Conservation (phyloP, 345 rosid species). For the Linum trigynum region DNA sequence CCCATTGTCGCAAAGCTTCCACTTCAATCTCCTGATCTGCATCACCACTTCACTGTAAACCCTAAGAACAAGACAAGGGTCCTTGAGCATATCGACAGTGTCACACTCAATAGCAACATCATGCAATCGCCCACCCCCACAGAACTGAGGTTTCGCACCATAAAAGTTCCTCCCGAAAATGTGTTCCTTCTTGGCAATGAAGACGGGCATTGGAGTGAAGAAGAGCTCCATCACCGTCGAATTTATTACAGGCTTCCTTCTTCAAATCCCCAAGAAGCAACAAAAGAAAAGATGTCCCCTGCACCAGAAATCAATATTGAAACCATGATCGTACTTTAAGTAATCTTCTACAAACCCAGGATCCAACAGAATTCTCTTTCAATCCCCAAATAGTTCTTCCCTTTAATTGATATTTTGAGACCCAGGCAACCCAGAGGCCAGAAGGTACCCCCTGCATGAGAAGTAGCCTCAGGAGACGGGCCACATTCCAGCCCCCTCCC, state of each 20-base stretch:
- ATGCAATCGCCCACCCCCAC: conserved; percentile 51
- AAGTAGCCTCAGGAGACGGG: too few relatives aligned
- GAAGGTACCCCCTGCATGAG: too few relatives aligned
- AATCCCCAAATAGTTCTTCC: too few relatives aligned
- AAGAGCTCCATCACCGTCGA: conserved; percentile 32
- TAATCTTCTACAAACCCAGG: too few relatives aligned
- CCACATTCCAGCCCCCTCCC: too few relatives aligned
- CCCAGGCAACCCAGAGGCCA: too few relatives aligned
- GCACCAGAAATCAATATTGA: conserved; percentile 1
- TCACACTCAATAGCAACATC: conserved; percentile 78
- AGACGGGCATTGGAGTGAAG: conserved; percentile 29
- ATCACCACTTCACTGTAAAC: conserved; percentile 61
- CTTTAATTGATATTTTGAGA: too few relatives aligned
- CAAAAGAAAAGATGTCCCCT: conserved; percentile 44
- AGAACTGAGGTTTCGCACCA: conserved; percentile 65
- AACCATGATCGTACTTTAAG: too few relatives aligned
- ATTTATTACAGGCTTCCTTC: conserved; percentile 68
- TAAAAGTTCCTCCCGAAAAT: conserved; percentile 72
- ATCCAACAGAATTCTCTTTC: too few relatives aligned
- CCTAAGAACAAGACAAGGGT: conserved; percentile 70
- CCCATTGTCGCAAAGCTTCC: conserved; percentile 90
- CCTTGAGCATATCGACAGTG: conserved; percentile 34
- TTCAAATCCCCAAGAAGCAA: conserved; percentile 77
- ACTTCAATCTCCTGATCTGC: conserved; percentile 72
- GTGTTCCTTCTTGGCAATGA: conserved; percentile 68